Base-by-base conservation (phyloP, 352 stramenopile species). In the Paralagenidium karlingii region DNA sequence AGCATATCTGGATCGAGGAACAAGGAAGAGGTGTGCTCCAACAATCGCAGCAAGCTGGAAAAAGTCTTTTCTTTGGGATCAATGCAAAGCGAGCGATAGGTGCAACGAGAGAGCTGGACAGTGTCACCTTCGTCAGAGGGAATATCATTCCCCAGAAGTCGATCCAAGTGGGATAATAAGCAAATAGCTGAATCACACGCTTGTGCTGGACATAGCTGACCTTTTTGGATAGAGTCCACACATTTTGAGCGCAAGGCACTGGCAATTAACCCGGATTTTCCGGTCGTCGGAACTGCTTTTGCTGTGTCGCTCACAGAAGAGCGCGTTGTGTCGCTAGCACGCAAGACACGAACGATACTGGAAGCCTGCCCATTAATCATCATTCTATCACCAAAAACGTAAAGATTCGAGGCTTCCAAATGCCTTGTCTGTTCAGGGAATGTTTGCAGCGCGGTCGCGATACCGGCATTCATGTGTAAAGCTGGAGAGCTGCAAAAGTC, bases 1-100 rank as follows among this genome's bases (percentile, higher is more conserved):
- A n/a, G n/a, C n/a, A n/a, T 21, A 34, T 59, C 24, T 8, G 49
- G 12, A 9, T 24, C 33, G 11, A 64, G 48, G 11, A 84, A 68
- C 13, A 16, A 24, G 8, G 38, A 16, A 8, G 50, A 54, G 3
- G 83, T 34, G 8, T 59, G 60, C 20, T 66, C 41, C 13, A 89
- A 37, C n/a, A 92, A 41, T n/a, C 43, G 30, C 13, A 67, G 49
- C 24, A 90, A 45, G 3, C 71, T 64, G 5, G 58, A 53, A 48
- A 92, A 88, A 1, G 79, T 87, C 32, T 66, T 49, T 19, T 78
- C 63, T 7, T 75, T 85, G 0, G 74, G 68, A 37, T 92, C 76
- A 42, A 92, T 77, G 49, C 79, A 92, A 8, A 92, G 40, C 5
- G 70, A 79, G 11, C 74, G 58, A 46, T 92, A 85, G 3, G 50